Conservation (phyloP, 169 alveolate genomes). For the Eimeria acervulina region DNA sequence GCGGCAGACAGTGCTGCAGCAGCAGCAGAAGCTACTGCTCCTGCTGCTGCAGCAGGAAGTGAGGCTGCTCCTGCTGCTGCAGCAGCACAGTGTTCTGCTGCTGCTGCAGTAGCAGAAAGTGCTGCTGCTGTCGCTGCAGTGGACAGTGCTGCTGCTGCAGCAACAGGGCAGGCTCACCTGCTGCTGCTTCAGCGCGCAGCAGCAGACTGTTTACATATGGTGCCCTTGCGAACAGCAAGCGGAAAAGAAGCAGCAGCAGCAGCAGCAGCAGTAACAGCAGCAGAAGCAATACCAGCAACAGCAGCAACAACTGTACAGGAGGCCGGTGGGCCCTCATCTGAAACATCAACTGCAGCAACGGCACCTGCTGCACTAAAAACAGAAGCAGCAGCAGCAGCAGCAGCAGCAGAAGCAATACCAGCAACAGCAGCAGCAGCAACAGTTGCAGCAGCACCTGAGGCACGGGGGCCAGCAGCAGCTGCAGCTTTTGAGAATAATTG, state of each 20-base stretch:
- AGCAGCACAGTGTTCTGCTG: background rate
- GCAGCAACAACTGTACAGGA: background rate
- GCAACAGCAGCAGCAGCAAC: background rate
- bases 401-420: background rate
- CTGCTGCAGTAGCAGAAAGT: background rate
- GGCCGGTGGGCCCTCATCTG: background rate
- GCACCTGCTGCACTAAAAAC: background rate
- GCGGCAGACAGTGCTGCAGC: too few relatives aligned
- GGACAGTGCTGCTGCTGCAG: background rate
- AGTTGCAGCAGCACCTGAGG: background rate
- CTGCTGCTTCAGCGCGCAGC: background rate
- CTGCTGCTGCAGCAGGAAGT: too few relatives aligned
- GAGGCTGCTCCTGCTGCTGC: too few relatives aligned
- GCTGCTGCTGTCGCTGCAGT: background rate
- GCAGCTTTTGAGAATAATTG: too few relatives aligned
- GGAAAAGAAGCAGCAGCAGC: background rate
- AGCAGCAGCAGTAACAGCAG: background rate
- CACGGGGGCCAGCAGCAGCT: background rate
- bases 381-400: background rate
- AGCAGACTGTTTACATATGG: background rate
- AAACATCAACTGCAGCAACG: background rate
- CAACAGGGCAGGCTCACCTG: background rate
- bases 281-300: constrained; percentile 1
- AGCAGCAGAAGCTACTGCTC: too few relatives aligned
- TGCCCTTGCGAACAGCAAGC: background rate